phyloP scores from a whole-genome alignment of 768 basidiomycete genomes.

The Rhizopogon salebrosus region DNA sequence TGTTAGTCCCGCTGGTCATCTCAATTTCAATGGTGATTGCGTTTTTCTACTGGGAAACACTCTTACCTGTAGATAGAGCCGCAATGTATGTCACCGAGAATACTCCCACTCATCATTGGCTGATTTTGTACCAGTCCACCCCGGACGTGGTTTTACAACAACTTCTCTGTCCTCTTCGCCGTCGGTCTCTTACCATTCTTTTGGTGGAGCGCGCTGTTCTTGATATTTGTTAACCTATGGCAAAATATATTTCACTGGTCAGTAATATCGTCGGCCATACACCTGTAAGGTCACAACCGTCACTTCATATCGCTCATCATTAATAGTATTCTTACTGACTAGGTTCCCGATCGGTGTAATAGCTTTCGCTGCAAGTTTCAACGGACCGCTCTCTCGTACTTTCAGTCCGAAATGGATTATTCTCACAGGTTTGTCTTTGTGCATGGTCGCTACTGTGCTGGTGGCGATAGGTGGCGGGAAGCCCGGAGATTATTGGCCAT shows the following conservation, averaged over 20 bases:
- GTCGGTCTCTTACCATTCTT: constrained; percentile 35
- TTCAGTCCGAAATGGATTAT: constrained; percentile 41
- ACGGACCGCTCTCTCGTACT: constrained; percentile 34
- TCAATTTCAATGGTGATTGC: constrained; percentile 32
- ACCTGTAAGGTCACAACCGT: constrained; percentile 26
- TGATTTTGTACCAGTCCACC: constrained; percentile 29
- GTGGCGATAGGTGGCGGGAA: constrained; percentile 37
- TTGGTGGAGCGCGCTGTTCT: constrained; percentile 35
- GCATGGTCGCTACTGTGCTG: constrained; percentile 34
- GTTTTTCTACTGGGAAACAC: constrained; percentile 51
- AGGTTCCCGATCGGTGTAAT: constrained; percentile 40
- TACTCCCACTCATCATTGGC: neutral
- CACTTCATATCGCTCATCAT: constrained; percentile 3
- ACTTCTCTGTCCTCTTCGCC: constrained; percentile 35
- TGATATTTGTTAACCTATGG: constrained; percentile 33
- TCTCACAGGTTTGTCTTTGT: constrained; percentile 33
- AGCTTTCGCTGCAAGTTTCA: constrained; percentile 32
- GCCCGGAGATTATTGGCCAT: constrained; percentile 39
- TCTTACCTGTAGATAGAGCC: constrained; percentile 34
- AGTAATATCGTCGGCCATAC: constrained; percentile 32
- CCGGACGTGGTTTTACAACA: constrained; percentile 36
- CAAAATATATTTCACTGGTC: constrained; percentile 39
- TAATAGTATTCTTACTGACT: neutral
- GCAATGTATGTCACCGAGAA: constrained; percentile 30
- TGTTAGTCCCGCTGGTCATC: constrained; percentile 42